Conservation (phyloP, 192 early-diverging fungal genomes). For the Backusella liffmaniae region DNA sequence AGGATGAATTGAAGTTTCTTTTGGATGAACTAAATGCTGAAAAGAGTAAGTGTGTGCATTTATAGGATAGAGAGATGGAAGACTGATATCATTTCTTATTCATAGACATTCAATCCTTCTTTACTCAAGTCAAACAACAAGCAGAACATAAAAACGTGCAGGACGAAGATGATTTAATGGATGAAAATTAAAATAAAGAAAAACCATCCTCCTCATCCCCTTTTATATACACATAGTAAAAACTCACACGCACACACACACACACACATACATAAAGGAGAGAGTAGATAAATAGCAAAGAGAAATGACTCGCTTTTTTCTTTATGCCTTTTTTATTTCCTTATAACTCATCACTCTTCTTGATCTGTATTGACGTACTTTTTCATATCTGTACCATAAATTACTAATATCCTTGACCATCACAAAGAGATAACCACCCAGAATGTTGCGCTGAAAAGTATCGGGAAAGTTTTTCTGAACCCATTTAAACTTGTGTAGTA, state of each 20-base stretch:
- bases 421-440: constrained; percentile 34
- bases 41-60: not conserved
- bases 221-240: not conserved
- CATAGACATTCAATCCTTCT: not conserved
- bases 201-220: not conserved
- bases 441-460: constrained; percentile 31
- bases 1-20: not conserved
- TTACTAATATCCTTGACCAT: constrained; percentile 55
- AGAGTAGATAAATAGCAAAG: not conserved
- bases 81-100: not conserved
- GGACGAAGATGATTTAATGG: not conserved
- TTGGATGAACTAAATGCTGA: not conserved
- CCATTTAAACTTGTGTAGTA: constrained; percentile 17
- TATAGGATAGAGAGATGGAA: no score
- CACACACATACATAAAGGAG: not conserved
- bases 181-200: constrained; percentile 3
- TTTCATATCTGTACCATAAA: constrained; percentile 55
- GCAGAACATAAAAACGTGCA: not conserved
- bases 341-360: constrained; percentile 11
- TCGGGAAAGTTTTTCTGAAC: constrained; percentile 24
- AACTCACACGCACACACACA: not conserved
- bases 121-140: not conserved
- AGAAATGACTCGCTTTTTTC: not conserved
- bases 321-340: not conserved
- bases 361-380: constrained; percentile 13